These are phyloP conservation scores for Daldinia decipiens DNA, from an alignment of 495 filamentous ascomycete genomes.

Conservation along the genomic window DNA sequence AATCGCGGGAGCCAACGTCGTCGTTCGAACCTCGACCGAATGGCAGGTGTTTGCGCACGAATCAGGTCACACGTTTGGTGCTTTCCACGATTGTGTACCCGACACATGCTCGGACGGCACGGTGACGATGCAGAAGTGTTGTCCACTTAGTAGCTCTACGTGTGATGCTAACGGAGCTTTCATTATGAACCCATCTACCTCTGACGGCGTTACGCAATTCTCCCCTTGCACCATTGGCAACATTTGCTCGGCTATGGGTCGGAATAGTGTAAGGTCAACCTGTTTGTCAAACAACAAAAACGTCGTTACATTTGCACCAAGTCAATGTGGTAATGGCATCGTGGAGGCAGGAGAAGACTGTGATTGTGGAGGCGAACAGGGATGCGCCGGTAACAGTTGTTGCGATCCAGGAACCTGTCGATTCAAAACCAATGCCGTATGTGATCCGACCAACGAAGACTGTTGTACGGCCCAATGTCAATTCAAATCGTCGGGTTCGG, in stretches of 20 bases:
- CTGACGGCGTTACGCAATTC: constrained; percentile 75
- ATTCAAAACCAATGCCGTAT: constrained; percentile 78
- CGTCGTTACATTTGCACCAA: constrained; percentile 84
- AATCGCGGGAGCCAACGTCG: constrained; percentile 88
- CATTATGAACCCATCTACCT: constrained; percentile 96
- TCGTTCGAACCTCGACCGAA: constrained; percentile 81
- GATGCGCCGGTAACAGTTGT: constrained; percentile 79
- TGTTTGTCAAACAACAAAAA: constrained; percentile 87
- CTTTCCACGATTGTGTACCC: constrained; percentile 88
- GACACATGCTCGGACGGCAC: constrained; percentile 70
- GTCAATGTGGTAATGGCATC: constrained; percentile 95
- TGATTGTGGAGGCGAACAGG: constrained; percentile 83
- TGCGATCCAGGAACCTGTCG: constrained; percentile 91
- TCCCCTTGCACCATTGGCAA: constrained; percentile 92
- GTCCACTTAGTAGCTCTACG: constrained; percentile 72
- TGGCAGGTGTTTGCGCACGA: constrained; percentile 99
- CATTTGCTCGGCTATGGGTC: constrained; percentile 88
- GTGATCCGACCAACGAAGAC: constrained; percentile 90
- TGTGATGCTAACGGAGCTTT: constrained; percentile 82
- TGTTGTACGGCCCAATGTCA: constrained; percentile 84
- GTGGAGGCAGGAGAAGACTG: constrained; percentile 95
- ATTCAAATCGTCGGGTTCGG: constrained; percentile 68
- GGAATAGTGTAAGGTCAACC: constrained; percentile 76
- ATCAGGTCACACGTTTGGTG: constrained; percentile 93
- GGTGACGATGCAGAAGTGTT: constrained; percentile 80